Base-by-base conservation (phyloP, 192 early-diverging fungal genomes). In the Allomyces macrogynus region DNA sequence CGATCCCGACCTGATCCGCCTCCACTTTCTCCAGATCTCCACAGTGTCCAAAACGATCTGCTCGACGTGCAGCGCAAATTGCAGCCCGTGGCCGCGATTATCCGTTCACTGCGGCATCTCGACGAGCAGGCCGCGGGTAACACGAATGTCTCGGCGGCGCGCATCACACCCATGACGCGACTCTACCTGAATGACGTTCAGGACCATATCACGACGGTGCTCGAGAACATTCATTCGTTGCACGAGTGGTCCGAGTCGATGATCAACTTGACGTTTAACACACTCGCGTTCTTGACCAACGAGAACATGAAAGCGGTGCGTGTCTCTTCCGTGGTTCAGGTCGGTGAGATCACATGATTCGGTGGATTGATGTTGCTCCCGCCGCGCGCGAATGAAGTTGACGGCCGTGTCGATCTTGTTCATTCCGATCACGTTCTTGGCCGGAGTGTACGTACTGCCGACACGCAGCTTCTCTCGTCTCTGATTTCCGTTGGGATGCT, bases 351-450 rank as follows among this genome's bases (percentile, higher is more conserved):
- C 32, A 40, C 3, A 2, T 3, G 32, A 8, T 0, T 8, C 7
- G 32, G 32, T 40, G 32, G 32, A 40, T 8, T 40, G 32, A 40
- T 40, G 7, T 40, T 40, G 32, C 32, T 40, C 32, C 4, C 7
- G 7, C 32, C 7, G 7, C 32, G 32, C 32, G 32, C 32, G 4
- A 40, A 8, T 40, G 32, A 7, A 40, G 32, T 40, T 57, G 16
- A 57, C 49, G 49, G 49, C 20, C 49, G 49, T n/a, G 5, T 73
- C 71, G 24, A 66, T 78, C 27, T 65, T 81, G 54, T 81, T 81
- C 32, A 67, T 80, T 1, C 80, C 80, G 10, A 80, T 81, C 26
- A 80, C 78, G 11, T 81, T 81, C 61, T 43, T 81, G 25, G 78
- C 78, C 24, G 80, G 80, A 65, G 73, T 67, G 71, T 78, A 71